These are phyloP conservation scores for Phaffia australis DNA, from an alignment of 768 basidiomycete genomes.

Conservation along the genomic window DNA sequence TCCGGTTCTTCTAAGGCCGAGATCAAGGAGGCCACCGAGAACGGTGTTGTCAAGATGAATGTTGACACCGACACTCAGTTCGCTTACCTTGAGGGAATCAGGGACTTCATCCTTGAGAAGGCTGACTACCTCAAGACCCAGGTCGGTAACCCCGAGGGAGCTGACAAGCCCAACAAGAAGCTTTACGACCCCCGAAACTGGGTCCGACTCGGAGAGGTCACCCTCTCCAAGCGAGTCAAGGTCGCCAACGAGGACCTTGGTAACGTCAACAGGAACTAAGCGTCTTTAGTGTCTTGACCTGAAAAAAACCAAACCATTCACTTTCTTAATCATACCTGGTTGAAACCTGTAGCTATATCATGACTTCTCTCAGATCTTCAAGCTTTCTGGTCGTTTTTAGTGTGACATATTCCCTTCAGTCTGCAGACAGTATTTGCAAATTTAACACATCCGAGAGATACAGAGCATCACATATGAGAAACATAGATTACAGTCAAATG, in stretches of 20 bases:
- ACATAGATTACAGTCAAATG: too few relatives aligned
- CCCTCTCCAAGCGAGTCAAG: slow-evolving; percentile 72
- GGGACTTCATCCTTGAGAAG: slow-evolving; percentile 80
- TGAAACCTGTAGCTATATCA: too few relatives aligned
- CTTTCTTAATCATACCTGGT: too few relatives aligned
- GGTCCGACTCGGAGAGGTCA: slow-evolving; percentile 69
- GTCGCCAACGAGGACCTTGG: slow-evolving; percentile 86
- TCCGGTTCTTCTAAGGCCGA: slow-evolving; percentile 95
- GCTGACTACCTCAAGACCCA: slow-evolving; percentile 78
- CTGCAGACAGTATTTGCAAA: too few relatives aligned
- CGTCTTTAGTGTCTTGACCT: not conserved
- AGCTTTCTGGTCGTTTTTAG: too few relatives aligned
- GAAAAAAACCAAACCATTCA: not conserved
- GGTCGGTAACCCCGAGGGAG: slow-evolving; percentile 92
- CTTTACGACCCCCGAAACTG: slow-evolving; percentile 90
- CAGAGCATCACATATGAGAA: too few relatives aligned
- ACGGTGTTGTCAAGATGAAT: slow-evolving; percentile 75
- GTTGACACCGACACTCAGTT: slow-evolving; percentile 92
- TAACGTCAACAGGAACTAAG: slow-evolving; percentile 35
- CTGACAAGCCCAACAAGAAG: slow-evolving; percentile 99
- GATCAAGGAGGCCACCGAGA: slow-evolving; percentile 75
- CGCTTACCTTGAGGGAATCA: slow-evolving; percentile 75
- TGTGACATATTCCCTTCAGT: too few relatives aligned
- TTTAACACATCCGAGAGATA: too few relatives aligned
- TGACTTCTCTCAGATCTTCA: too few relatives aligned